Base-by-base conservation (phyloP, 148 eudicot genomes). In the Mesembryanthemum crystallinum region DNA sequence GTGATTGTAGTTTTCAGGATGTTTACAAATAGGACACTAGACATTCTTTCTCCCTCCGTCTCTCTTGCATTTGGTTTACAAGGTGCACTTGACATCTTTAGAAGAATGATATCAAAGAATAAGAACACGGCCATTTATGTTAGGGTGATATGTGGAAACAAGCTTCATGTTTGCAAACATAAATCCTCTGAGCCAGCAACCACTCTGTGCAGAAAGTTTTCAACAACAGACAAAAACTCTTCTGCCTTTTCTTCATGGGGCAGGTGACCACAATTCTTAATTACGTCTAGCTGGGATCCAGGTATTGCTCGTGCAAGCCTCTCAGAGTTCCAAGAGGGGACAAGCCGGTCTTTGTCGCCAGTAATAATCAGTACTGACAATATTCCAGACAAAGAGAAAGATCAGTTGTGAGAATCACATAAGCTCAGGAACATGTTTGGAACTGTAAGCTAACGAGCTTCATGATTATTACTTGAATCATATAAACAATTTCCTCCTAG, bases 221-320 rank as follows among this genome's bases (percentile, higher is more conserved):
- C 82, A 73, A 94, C 93, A 79, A 90, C 33, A 28, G 89, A 82
- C 18, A 94, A 45, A 77, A 91, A 87, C 81, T 88, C 98, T 18
- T 91, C 85, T 47, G 87, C 80, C 76, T 87, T 91, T 78, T 94
- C 98, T 85, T 94, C 98, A 5, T 94, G 98, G 24, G 96, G 96
- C 71, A 94, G 63, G 78, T 94, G 97, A 11, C 97, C 97, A 80
- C 98, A 90, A n/a, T 87, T 90, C 86, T 88, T 89, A 66, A 94
- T 88, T 27, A 84, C 61, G 82, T 90, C 89, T 21, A 92, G 78
- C 69, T 72, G 82, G 68, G 97, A 85, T 72, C 96, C 92, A 2
- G 96, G 92, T 75, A 92, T 94, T 55, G 86, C 92, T 72, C 75
- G 81, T 25, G 96, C 87, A 67, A 94, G 96, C 78, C 89, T 89